phyloP scores from a whole-genome alignment of 192 early-diverging fungal genomes.

The Coemansia nantahalensis region DNA sequence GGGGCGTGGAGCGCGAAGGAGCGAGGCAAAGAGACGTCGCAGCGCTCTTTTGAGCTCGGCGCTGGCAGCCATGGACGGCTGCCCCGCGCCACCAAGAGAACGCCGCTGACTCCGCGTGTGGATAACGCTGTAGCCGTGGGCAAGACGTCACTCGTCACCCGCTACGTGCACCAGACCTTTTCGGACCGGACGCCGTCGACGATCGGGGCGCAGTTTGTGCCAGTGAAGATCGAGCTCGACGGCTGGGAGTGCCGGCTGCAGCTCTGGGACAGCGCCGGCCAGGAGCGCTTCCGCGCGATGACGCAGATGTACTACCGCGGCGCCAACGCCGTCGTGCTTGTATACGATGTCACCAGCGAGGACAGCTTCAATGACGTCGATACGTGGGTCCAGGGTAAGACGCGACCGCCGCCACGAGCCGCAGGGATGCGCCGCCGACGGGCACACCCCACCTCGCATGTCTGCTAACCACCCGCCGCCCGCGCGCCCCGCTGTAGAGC shows the following conservation, averaged over 20 bases:
- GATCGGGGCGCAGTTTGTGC: constrained; percentile 75
- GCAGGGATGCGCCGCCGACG: neutral
- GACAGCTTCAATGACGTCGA: constrained; percentile 67
- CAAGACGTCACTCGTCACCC: constrained; percentile 75
- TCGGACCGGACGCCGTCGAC: constrained; percentile 72
- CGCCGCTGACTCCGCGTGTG: no score
- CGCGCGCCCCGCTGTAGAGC: constrained; percentile 37
- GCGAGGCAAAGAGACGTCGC: no score
- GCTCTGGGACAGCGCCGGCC: constrained; percentile 74
- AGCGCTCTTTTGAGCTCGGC: neutral
- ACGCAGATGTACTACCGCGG: constrained; percentile 77
- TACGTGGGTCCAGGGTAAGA: constrained; percentile 59
- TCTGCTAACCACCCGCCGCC: neutral
- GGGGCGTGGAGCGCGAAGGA: no score
- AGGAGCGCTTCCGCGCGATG: constrained; percentile 75
- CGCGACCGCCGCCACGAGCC: no score
- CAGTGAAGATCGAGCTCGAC: constrained; percentile 72
- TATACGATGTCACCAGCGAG: constrained; percentile 72
- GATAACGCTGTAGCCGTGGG: constrained; percentile 75
- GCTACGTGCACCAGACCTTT: constrained; percentile 74
- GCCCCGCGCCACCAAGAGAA: no score
- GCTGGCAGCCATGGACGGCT: neutral
- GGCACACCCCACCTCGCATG: neutral
- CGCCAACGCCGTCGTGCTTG: constrained; percentile 67
- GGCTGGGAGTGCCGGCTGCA: constrained; percentile 74